Base-by-base conservation (phyloP, 2,329 filamentous ascomycete species). In the Sporothrix pallida region DNA sequence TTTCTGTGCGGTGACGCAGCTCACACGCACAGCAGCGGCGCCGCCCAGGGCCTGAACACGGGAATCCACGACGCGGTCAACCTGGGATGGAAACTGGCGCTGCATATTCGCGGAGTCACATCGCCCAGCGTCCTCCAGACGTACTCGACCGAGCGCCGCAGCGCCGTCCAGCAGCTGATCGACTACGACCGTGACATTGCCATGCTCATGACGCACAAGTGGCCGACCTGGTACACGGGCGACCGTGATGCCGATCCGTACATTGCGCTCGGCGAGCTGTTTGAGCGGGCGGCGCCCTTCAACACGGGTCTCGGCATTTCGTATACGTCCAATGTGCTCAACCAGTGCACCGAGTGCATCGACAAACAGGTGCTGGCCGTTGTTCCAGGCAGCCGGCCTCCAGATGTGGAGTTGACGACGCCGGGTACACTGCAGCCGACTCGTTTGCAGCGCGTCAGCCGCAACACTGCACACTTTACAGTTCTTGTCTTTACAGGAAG, bases 281-380 rank as follows among this genome's bases (percentile, higher is more conserved):
- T 91, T 77, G 81, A 84, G 72, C 85, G 87, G 70, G 89, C 89
- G 58, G 85, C 89, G 20, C 84, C 86, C 2, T 91, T 91, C 79
- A 91, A 89, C 62, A 88, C 87, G 0, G 89, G 89, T 0, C 83
- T 89, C 9, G 89, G 88, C 3, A 89, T 89, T 9, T 84, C 84
- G 60, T 91, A 91, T 77, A 42, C 74, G 37, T 20, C 8, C 13
- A 76, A 76, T 50, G 20, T 76, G 42, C 72, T 76, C 12, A 76
- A 76, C 74, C 72, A 74, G 50, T 12, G 31, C 31, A 6, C 7
- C 20, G 58, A 58, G 0, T 46, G 52, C 13, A 4, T 46, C 50
- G 13, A 31, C 12, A 8, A 23, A 20, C 20, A 23, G 2, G 52
- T n/a, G 8, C 58, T 76, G 5, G 70, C 75, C 8, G 77, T 84